Evolutionary conservation across 495 filamentous ascomycete genomes (phyloP).

Genomic region (Aspergillus avenaceus): DNA sequence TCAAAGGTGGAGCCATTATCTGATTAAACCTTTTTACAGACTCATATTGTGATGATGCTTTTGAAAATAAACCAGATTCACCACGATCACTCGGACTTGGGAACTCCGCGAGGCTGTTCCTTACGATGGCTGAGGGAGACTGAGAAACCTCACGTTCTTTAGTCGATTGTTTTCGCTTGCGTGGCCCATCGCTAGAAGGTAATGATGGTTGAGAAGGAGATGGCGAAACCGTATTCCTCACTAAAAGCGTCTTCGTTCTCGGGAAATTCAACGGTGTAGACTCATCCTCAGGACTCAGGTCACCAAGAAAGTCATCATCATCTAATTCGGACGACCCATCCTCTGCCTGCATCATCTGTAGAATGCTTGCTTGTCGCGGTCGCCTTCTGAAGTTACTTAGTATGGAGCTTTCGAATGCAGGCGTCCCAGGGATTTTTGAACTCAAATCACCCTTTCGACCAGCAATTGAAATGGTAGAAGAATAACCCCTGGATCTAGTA

Average conservation of each 20-base stretch:
- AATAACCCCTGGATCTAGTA: constrained; percentile 45
- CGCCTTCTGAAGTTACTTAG: constrained; percentile 59
- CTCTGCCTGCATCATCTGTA: constrained; percentile 57
- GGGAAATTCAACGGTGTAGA: constrained; percentile 57
- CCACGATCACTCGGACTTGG: background rate
- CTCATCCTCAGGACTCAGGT: constrained; percentile 60
- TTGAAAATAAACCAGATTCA: background rate
- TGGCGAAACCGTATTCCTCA: constrained; percentile 14
- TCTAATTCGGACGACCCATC: constrained; percentile 45
- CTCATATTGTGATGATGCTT: constrained; percentile 8
- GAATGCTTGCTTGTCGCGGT: constrained; percentile 63
- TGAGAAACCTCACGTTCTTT: constrained; percentile 21
- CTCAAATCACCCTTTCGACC: constrained; percentile 38
- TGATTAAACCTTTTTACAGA: constrained; percentile 40
- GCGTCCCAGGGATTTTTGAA: constrained; percentile 44
- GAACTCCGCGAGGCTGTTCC: constrained; percentile 18
- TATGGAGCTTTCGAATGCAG: constrained; percentile 53
- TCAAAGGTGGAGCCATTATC: constrained; percentile 50
- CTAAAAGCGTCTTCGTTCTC: constrained; percentile 27
- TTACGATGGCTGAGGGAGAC: constrained; percentile 17
- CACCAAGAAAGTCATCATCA: constrained; percentile 52
- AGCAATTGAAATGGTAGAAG: constrained; percentile 39
- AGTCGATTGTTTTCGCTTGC: constrained; percentile 32
- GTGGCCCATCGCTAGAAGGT: constrained; percentile 27
- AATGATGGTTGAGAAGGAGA: constrained; percentile 18